Evolutionary conservation across 768 basidiomycete genomes (phyloP).

Genomic region (Holtermanniella nyarrowii): DNA sequence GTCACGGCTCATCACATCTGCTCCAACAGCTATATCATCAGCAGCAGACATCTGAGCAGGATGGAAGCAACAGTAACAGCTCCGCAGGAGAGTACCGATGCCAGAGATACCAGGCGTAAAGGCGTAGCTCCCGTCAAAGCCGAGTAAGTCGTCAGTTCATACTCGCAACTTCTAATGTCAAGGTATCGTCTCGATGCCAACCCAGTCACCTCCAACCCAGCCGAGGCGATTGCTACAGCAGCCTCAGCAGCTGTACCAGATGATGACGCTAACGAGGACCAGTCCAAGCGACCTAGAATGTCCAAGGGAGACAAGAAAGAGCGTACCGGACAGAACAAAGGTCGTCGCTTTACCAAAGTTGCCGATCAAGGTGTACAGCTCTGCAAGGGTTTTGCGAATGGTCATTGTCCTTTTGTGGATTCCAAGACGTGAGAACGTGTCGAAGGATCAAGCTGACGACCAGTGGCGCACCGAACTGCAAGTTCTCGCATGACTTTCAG

Average conservation of each 20-base stretch:
- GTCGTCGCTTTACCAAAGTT: constrained; percentile 63
- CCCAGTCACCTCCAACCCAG: constrained; percentile 7
- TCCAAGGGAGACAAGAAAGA: constrained; percentile 30
- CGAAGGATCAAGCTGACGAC: not conserved
- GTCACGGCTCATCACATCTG: too few relatives aligned
- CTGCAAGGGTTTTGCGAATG: constrained; percentile 64
- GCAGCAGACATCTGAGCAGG: too few relatives aligned
- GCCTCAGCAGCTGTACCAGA: constrained; percentile 7
- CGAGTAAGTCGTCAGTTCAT: constrained; percentile 24
- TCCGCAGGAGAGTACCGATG: too few relatives aligned
- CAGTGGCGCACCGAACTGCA: constrained; percentile 46
- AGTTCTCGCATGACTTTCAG: constrained; percentile 64
- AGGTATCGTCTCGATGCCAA: constrained; percentile 16
- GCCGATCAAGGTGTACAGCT: constrained; percentile 64
- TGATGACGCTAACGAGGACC: constrained; percentile 32
- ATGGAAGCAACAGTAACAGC: too few relatives aligned
- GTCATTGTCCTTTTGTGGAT: constrained; percentile 60
- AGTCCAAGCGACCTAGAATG: constrained; percentile 14
- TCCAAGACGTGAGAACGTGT: constrained; percentile 45
- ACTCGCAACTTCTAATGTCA: not conserved
- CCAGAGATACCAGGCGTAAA: constrained; percentile 5
- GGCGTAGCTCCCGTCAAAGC: constrained; percentile 36
- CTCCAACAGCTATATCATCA: too few relatives aligned
- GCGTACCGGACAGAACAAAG: constrained; percentile 64
- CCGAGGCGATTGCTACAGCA: constrained; percentile 13